phyloP scores from a whole-genome alignment of 345 rosid genomes.

The Orychophragmus violaceus region DNA sequence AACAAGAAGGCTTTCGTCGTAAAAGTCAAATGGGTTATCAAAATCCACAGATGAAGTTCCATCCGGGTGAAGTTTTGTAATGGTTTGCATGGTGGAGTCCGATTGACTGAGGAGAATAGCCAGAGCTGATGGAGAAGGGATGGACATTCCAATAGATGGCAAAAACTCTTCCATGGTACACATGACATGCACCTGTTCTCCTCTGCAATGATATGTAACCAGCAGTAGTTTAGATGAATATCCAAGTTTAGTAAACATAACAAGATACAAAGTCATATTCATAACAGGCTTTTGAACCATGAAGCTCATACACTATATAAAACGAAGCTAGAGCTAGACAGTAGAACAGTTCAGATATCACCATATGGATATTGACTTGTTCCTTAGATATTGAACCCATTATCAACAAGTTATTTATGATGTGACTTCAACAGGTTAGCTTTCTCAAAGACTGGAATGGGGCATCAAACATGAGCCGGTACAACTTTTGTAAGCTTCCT shows the following conservation, averaged over 20 bases:
- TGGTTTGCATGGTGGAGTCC: constrained; percentile 73
- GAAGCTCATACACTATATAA: background rate
- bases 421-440: background rate
- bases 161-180: constrained; percentile 79
- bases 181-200: constrained; percentile 83
- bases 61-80: constrained; percentile 61
- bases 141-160: constrained; percentile 79
- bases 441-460: constrained; percentile 1
- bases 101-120: constrained; percentile 57
- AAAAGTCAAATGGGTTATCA: constrained; percentile 85
- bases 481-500: background rate
- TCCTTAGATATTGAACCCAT: background rate
- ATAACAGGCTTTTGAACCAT: constrained; percentile 7
- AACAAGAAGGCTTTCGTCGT: constrained; percentile 60
- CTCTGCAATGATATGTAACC: constrained; percentile 44
- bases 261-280: constrained; percentile 1
- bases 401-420: background rate
- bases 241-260: constrained; percentile 23
- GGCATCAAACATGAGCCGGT: constrained; percentile 2
- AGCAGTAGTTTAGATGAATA: constrained; percentile 23
- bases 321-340: background rate
- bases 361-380: background rate
- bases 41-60: constrained; percentile 48
- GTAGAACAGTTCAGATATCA: constrained; percentile 1
- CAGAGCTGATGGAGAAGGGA: constrained; percentile 73